Base-by-base conservation (phyloP, 768 basidiomycete genomes). In the Boletus reticulatus region DNA sequence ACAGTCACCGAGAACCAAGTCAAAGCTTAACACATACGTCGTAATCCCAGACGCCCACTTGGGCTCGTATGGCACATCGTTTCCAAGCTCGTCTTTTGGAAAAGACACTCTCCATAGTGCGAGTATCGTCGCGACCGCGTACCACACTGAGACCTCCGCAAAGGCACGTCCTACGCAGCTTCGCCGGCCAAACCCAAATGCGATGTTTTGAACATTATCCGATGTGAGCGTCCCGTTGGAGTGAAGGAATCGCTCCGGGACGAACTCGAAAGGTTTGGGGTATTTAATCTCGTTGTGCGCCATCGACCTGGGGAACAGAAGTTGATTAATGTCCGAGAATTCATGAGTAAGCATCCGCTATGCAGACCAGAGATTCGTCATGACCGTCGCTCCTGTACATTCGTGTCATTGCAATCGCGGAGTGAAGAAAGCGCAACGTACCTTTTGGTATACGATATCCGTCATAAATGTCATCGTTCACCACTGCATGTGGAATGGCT, bases 211-310 rank as follows among this genome's bases (percentile, higher is more conserved):
- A 9, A 59, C 51, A n/a, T 50, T 53, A n/a, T 65, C 60, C 10
- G 42, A 44, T 10, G 53, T 63, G 36, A 63, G 54, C 6, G 50
- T 56, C 1, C 58, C 64, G 20, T 66, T 49, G 3, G 41, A 4
- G 37, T 75, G 69, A 11, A 76, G 49, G 50, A 78, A 76, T 29
- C 57, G 58, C 47, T 60, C 58, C 6, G 76, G 76, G 13, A 55
- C 53, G 60, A 76, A 78, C 32, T 61, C 62, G 13, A 73, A 72
- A 7, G 76, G 71, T 2, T 68, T 66, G 2, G 70, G 65, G 50
- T 76, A 75, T 64, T 70, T 70, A 42, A 60, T 70, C 22, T 57
- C 57, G 38, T 66, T 47, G 11, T 59, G 65, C 6, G 50, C 49
- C 50, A 64, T 64, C n/a, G 59, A 48, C 65, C 57, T 61, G 22